phyloP scores from a whole-genome alignment of 129 eudicot genomes.

The Flaveria sonorensis region DNA sequence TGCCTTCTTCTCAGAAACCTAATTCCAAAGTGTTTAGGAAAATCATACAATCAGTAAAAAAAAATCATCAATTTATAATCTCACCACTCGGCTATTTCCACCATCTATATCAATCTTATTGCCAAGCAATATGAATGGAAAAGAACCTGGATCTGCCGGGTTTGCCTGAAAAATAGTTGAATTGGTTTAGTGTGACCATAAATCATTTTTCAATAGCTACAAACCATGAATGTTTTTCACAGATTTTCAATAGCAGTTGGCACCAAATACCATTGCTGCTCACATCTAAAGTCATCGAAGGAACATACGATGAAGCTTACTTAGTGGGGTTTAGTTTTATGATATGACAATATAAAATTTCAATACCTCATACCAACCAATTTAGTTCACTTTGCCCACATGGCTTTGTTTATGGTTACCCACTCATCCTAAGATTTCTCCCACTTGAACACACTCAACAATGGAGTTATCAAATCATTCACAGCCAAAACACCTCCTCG shows the following conservation, averaged over 20 bases:
- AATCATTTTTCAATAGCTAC: background rate
- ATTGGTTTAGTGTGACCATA: background rate
- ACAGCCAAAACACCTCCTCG: no score
- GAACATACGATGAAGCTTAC: no score
- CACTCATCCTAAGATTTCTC: background rate
- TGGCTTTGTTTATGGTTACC: no score
- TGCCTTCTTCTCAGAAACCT: slow-evolving; percentile 85
- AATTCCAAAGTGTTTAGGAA: slow-evolving; percentile 7
- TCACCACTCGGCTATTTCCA: slow-evolving; percentile 91
- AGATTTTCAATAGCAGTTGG: no score
- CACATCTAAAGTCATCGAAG: no score
- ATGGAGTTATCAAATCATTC: no score
- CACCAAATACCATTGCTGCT: no score
- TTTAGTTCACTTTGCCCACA: no score
- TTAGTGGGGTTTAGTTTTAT: no score
- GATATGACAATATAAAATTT: no score
- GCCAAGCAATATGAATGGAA: slow-evolving; percentile 80
- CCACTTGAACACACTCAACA: background rate
- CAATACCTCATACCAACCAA: no score
- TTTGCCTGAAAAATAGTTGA: slow-evolving; percentile 55
- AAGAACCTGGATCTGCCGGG: slow-evolving; percentile 73
- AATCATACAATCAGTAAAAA: background rate
- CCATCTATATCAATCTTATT: slow-evolving; percentile 95
- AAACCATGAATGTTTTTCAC: no score
- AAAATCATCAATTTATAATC: slow-evolving; percentile 9